Conservation (phyloP, 805 yeast species). For the Wickerhamiella sergipiensis region DNA sequence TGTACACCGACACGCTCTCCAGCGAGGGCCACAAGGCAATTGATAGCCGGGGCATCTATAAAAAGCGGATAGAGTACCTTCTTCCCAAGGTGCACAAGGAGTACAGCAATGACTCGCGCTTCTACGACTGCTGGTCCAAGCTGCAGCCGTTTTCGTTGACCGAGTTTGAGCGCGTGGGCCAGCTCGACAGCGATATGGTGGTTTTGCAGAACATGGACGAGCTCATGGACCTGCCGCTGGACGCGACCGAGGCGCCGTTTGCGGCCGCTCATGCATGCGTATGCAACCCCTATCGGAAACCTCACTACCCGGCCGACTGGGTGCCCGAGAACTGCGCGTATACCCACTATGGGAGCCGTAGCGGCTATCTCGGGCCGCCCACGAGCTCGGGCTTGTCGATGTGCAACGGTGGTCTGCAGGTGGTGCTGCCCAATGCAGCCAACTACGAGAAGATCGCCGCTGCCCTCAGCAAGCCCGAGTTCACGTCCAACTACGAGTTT, state of each 20-base stretch:
- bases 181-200: slow-evolving; percentile 47
- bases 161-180: slow-evolving; percentile 41
- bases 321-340: slow-evolving; percentile 36
- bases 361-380: slow-evolving; percentile 30
- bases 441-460: slow-evolving; percentile 30
- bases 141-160: slow-evolving; percentile 38
- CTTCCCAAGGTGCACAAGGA: slow-evolving; percentile 33
- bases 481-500: slow-evolving; percentile 34
- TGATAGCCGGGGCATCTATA: slow-evolving; percentile 29
- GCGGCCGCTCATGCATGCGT: slow-evolving; percentile 52
- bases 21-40: slow-evolving; percentile 31
- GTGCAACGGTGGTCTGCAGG: slow-evolving; percentile 47
- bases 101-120: slow-evolving; percentile 37
- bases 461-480: slow-evolving; percentile 28
- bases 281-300: slow-evolving; percentile 40
- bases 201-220: slow-evolving; percentile 47
- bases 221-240: slow-evolving; percentile 34
- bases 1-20: slow-evolving; percentile 37
- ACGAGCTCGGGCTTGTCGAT: slow-evolving; percentile 31
- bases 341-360: slow-evolving; percentile 26
- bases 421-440: slow-evolving; percentile 32
- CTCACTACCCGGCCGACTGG: slow-evolving; percentile 46
- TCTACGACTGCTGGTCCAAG: slow-evolving; percentile 51
- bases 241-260: slow-evolving; percentile 27
- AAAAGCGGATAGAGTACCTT: slow-evolving; percentile 30